Conservation (phyloP, 2,329 filamentous ascomycete genomes). For the Myriosclerotinia duriaeana region DNA sequence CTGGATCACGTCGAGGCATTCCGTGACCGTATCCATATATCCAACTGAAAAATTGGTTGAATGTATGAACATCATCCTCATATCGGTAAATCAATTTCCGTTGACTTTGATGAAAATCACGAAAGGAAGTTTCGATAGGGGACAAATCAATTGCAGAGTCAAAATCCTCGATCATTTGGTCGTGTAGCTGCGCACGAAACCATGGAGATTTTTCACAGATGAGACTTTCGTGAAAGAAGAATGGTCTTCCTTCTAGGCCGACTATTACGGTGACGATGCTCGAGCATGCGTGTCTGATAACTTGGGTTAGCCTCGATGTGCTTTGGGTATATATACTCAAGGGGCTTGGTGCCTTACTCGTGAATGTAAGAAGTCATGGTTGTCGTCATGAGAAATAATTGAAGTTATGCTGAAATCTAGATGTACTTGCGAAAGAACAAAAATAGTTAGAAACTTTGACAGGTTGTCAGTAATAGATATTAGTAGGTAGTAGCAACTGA, state of each 20-base stretch:
- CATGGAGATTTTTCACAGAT: slow-evolving; percentile 9
- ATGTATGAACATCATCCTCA: slow-evolving; percentile 11
- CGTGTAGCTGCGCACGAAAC: neutral
- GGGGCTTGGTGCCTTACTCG: neutral
- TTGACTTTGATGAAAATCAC: neutral
- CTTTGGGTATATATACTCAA: too few relatives aligned
- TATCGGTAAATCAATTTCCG: neutral
- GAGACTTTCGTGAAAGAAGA: slow-evolving; percentile 10
- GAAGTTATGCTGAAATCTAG: neutral
- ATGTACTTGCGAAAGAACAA: neutral
- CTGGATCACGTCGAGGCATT: neutral
- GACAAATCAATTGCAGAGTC: neutral
- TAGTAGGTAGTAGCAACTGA: too few relatives aligned
- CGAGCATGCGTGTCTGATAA: neutral
- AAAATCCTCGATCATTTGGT: neutral
- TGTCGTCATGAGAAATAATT: neutral
- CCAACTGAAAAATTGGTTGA: slow-evolving; percentile 17
- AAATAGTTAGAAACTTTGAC: neutral
- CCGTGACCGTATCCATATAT: neutral
- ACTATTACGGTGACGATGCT: neutral
- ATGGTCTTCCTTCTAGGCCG: neutral
- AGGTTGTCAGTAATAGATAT: too few relatives aligned
- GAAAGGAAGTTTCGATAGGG: neutral
- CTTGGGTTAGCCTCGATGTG: neutral
- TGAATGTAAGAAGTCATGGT: neutral